phyloP scores from a whole-genome alignment of 2,329 filamentous ascomycete genomes.

The Colletotrichum destructivum region DNA sequence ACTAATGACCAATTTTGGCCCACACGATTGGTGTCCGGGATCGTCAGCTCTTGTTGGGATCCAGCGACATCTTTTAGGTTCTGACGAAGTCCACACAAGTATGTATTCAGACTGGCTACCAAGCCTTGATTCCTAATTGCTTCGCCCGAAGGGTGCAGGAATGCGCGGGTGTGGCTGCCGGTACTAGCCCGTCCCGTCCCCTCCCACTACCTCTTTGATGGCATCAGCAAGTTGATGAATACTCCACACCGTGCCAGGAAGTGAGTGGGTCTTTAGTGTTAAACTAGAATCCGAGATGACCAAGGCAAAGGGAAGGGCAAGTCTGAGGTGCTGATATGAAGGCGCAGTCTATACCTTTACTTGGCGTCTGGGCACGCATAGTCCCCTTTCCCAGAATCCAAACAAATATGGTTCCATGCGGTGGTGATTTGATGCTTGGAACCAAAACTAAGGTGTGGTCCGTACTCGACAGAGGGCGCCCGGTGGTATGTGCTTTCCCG shows the following conservation, averaged over 20 bases:
- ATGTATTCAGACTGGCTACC: neutral
- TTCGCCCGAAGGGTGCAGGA: slow-evolving; percentile 18
- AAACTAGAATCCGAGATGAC: too few species aligned
- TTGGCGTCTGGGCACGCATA: neutral
- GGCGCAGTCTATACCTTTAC: neutral
- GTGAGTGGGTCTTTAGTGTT: neutral
- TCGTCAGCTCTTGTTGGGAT: slow-evolving; percentile 13
- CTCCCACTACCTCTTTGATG: neutral
- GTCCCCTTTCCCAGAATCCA: neutral
- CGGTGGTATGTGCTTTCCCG: neutral
- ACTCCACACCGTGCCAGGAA: neutral
- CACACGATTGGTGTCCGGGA: neutral
- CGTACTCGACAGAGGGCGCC: neutral
- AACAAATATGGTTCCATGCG: neutral
- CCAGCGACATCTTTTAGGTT: slow-evolving; percentile 31
- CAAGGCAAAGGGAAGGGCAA: too few species aligned
- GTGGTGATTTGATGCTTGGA: neutral
- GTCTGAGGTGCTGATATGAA: too few species aligned
- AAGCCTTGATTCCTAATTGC: slow-evolving; percentile 10
- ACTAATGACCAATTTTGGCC: slow-evolving; percentile 15
- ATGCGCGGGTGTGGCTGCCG: slow-evolving; percentile 1
- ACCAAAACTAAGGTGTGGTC: neutral
- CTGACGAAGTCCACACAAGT: slow-evolving; percentile 24
- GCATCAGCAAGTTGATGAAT: neutral
- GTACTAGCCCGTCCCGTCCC: slow-evolving; percentile 4